These are phyloP conservation scores for Solanum bulbocastanum DNA, from an alignment of 257 asterid genomes.

Conservation along the genomic window DNA sequence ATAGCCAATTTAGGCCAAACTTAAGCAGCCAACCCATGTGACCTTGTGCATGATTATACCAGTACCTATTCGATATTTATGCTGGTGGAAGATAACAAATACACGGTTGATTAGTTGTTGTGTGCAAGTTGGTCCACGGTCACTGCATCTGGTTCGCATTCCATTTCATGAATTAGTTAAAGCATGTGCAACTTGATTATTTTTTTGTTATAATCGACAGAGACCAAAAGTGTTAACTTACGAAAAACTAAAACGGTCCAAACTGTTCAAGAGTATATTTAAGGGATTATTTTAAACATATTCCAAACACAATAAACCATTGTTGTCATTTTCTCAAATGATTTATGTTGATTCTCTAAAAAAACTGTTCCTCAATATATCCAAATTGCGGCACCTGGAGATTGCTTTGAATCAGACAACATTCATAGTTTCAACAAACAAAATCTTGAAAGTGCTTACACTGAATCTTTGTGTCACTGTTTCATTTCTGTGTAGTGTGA, in stretches of 20 bases:
- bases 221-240: background rate
- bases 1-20: background rate
- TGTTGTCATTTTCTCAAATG: background rate
- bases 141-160: background rate
- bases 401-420: background rate
- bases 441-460: background rate
- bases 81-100: background rate
- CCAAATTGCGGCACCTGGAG: background rate
- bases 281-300: background rate
- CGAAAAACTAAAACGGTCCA: background rate
- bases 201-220: accelerated
- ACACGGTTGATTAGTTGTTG: background rate
- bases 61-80: background rate
- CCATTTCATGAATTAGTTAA: background rate
- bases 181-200: no score
- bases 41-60: background rate
- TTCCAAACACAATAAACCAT: background rate
- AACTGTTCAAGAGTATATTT: background rate
- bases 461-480: background rate
- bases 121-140: background rate
- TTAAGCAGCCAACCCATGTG: background rate
- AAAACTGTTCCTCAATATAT: background rate
- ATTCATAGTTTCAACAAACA: background rate
- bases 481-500: background rate
- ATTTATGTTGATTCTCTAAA: background rate